Percentiles rank a stretch among this genome's conserved stretches.
These are phyloP conservation scores for Xylariaceae sp. DNA, from an alignment of 2,329 filamentous ascomycete genomes.

Conservation along the genomic window DNA sequence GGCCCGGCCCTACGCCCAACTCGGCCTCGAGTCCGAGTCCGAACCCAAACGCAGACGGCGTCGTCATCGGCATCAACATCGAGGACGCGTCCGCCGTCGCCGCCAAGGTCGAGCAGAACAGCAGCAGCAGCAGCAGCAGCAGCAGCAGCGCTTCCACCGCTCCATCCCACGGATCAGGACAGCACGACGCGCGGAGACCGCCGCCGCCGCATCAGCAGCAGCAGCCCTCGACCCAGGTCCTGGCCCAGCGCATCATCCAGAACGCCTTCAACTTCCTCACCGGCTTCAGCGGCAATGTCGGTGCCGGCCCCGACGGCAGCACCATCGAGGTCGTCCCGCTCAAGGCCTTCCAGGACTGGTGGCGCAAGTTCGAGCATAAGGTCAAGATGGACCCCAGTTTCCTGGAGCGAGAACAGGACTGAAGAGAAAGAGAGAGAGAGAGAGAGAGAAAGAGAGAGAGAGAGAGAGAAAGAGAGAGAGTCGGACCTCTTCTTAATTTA, in stretches of 20 bases:
- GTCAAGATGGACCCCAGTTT: constrained; percentile 85
- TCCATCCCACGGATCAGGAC: too few relatives aligned
- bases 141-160: constrained; percentile 3
- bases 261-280: constrained; percentile 97
- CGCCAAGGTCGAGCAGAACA: constrained; percentile 31
- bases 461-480: background rate
- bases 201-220: constrained; percentile 1
- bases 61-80: constrained; percentile 77
- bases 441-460: background rate
- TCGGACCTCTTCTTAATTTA: too few relatives aligned
- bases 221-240: constrained; percentile 62
- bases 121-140: constrained; percentile 18
- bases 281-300: constrained; percentile 68
- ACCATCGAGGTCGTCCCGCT: constrained; percentile 87
- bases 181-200: background rate
- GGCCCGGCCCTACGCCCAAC: constrained; percentile 13
- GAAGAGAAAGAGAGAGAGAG: constrained; percentile 4
- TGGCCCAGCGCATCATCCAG: constrained; percentile 91
- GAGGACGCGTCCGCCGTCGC: constrained; percentile 72
- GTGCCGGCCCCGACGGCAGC: constrained; percentile 51
- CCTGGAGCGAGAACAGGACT: constrained; percentile 65
- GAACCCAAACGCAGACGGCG: constrained; percentile 33
- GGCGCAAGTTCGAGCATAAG: constrained; percentile 88
- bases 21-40: too few relatives aligned
- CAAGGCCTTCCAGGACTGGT: constrained; percentile 95